These are phyloP conservation scores for Cercospora brassicicola DNA, from an alignment of 2,329 filamentous ascomycete genomes.

Conservation along the genomic window DNA sequence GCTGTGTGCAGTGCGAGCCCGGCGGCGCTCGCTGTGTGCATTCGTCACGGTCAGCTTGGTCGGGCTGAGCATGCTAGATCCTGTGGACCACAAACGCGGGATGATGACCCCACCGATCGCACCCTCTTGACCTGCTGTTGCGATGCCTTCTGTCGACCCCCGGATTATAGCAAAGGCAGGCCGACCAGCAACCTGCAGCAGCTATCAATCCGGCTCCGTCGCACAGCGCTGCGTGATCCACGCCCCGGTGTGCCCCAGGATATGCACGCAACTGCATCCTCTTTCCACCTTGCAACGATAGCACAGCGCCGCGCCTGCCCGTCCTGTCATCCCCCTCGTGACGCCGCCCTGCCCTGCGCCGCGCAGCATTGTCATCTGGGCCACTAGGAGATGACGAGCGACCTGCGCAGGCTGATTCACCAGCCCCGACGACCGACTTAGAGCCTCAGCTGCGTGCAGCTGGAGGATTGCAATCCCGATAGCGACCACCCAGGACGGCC, in stretches of 20 bases:
- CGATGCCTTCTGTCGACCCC: not conserved
- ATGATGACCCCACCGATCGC: not conserved
- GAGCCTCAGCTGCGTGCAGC: conserved; percentile 16
- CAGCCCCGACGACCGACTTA: conserved; percentile 17
- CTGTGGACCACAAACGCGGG: not conserved
- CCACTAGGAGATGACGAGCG: conserved; percentile 25
- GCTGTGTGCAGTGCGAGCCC: not conserved
- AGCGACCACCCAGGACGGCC: conserved; percentile 5
- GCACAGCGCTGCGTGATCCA: not conserved
- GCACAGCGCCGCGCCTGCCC: not conserved
- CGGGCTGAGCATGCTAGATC: not conserved
- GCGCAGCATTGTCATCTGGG: conserved; percentile 4
- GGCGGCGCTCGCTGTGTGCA: not conserved
- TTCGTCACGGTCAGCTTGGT: not conserved
- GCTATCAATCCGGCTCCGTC: not conserved
- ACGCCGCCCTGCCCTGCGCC: not conserved
- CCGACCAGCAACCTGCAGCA: not conserved
- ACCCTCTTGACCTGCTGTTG: not conserved
- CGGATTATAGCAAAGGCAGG: not conserved
- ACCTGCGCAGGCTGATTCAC: conserved; percentile 27
- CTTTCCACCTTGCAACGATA: not conserved
- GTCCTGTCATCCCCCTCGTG: not conserved
- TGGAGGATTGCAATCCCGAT: not conserved
- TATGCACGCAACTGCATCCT: not conserved
- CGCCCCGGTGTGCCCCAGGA: not conserved